Conservation (phyloP, 2,329 filamentous ascomycete species). For the Iodosphaeria phyllophila region DNA sequence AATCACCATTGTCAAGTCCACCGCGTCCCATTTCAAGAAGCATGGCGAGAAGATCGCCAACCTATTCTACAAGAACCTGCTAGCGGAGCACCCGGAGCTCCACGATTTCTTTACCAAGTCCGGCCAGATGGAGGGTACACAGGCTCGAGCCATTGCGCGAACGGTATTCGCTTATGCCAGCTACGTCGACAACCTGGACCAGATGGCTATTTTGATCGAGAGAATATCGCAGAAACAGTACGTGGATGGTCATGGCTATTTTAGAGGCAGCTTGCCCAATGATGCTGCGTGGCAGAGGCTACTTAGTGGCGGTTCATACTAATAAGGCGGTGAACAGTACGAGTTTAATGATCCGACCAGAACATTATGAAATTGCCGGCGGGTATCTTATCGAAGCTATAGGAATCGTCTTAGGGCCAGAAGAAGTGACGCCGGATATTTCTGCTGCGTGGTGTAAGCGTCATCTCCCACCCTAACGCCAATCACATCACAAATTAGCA, state of each 20-base stretch:
- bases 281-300: no score
- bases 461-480: no score
- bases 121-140: conserved; percentile 42
- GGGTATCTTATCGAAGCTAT: conserved; percentile 51
- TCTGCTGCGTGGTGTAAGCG: conserved; percentile 47
- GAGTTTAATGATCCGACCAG: conserved; percentile 47
- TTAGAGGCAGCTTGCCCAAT: no score
- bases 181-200: conserved; percentile 45
- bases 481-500: no score
- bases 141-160: conserved; percentile 40
- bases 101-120: conserved; percentile 53
- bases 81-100: conserved; percentile 44
- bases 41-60: conserved; percentile 51
- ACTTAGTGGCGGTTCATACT: no score
- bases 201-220: conserved; percentile 32
- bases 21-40: conserved; percentile 47
- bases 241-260: no score
- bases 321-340: no score
- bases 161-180: conserved; percentile 52
- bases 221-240: conserved; percentile 54
- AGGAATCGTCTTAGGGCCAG: conserved; percentile 44
- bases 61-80: conserved; percentile 55
- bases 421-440: conserved; percentile 43
- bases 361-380: conserved; percentile 54
- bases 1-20: conserved; percentile 55